Base-by-base conservation (phyloP, 352 stramenopile genomes). In the Blastocystis sp. region DNA sequence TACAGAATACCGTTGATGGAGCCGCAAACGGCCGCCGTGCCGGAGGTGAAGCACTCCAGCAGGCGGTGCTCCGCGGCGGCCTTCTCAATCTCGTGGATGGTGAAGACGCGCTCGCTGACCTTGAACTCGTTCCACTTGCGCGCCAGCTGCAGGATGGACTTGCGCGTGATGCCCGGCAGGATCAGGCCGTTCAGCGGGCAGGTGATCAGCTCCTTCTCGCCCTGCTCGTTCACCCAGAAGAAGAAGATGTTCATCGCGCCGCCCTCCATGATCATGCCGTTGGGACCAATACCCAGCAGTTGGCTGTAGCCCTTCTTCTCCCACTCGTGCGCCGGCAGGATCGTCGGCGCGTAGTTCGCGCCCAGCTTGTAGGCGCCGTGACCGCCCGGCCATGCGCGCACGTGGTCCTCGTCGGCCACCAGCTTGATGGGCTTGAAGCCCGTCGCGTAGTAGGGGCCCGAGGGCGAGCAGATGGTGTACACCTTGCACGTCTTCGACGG, bases 241-340 rank as follows among this genome's bases (percentile, higher is more conserved):
- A 98, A 94, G 90, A 99, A 98, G 60, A 99, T 92, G 92, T 99
- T 99, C 96, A 98, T 99, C 1, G 95, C 95, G 69, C 96, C 96
- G 24, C 94, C 93, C 89, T 96, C 93, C 2, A 93, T 95, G 43
- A 89, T 88, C 28, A 87, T 91, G 66, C 74, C 61, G 21, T 91
- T 68, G 21, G 57, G 62, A 40, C 63, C 76, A 21, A 87, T 45
- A 9, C 77, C 62, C 65, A 87, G 45, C 38, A 87, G 14, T 10
- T 87, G 65, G 52, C 62, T 87, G 43, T 87, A 87, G 45, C 77
- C 77, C 65, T 87, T 87, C 77, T 87, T 74, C n/a, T 74, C 77
- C 77, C 77, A 87, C 52, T 87, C 21, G 52, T 87, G 45, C 14
- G 77, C 77, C 38, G 65, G 62, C 43, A 77, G 45, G 42, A 87